A percentile compares a stretch with the other conserved stretches of the same genome.
These are phyloP conservation scores for Fusarium sterilihyphosum DNA, from an alignment of 2,329 filamentous ascomycete species.

Conservation along the genomic window DNA sequence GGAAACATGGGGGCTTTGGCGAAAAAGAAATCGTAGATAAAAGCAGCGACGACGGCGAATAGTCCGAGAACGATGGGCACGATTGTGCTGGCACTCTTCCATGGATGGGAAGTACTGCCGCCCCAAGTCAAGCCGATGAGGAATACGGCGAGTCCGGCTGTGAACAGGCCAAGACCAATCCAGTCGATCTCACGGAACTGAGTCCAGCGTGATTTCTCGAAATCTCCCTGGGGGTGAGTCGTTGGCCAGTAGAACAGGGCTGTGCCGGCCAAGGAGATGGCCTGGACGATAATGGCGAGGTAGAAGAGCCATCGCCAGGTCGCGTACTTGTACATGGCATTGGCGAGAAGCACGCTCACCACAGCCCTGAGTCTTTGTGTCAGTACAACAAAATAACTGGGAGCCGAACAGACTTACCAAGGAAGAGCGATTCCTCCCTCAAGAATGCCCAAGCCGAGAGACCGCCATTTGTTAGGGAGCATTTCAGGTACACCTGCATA, in stretches of 20 bases:
- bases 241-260: slow-evolving; percentile 22
- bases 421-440: slow-evolving; percentile 14
- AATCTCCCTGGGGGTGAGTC: slow-evolving; percentile 7
- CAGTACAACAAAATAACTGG: rapidly evolving
- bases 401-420: background rate
- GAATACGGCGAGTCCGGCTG: background rate
- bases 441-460: slow-evolving; percentile 7
- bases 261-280: slow-evolving; percentile 2
- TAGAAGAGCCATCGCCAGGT: slow-evolving; percentile 23
- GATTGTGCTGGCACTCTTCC: slow-evolving; percentile 11
- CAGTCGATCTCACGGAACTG: slow-evolving; percentile 21
- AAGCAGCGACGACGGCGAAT: background rate
- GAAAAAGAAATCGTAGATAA: slow-evolving; percentile 1
- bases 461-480: slow-evolving; percentile 23
- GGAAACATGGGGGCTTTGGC: slow-evolving; percentile 16
- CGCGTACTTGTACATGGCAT: slow-evolving; percentile 5
- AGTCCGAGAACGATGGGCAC: background rate
- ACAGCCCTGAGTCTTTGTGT: background rate
- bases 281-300: slow-evolving; percentile 16
- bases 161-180: slow-evolving; percentile 3
- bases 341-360: background rate
- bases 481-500: slow-evolving; percentile 23
- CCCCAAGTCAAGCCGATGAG: slow-evolving; percentile 18
- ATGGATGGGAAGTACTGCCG: background rate
- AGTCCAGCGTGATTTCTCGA: slow-evolving; percentile 16